Evolutionary conservation across 371 early-diverging fungal species (phyloP).

Genomic region (Mortierella sp.): DNA sequence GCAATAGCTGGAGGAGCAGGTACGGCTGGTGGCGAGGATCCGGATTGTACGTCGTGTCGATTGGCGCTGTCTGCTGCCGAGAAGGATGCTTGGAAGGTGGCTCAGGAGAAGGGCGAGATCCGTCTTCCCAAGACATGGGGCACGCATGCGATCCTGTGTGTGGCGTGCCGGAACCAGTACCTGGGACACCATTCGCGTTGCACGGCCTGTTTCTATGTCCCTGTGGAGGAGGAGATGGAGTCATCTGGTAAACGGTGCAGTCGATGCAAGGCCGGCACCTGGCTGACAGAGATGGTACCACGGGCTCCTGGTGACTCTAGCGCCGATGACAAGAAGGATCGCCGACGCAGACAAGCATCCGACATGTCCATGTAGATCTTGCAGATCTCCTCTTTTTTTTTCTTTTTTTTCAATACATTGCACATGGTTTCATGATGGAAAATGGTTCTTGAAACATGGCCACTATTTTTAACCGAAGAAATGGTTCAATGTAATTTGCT

Average conservation of each 20-base stretch:
- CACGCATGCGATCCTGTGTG: slow-evolving; percentile 43
- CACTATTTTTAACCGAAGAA: background rate
- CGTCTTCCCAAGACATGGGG: slow-evolving; percentile 53
- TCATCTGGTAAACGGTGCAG: slow-evolving; percentile 31
- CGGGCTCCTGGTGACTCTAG: background rate
- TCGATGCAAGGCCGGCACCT: slow-evolving; percentile 54
- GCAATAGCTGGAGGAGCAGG: slow-evolving; percentile 14
- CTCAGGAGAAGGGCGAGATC: slow-evolving; percentile 33
- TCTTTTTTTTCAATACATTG: background rate
- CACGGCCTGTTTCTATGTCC: slow-evolving; percentile 54
- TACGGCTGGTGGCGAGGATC: slow-evolving; percentile 25
- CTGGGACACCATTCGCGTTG: slow-evolving; percentile 48
- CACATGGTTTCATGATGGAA: background rate
- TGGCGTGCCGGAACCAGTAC: slow-evolving; percentile 41
- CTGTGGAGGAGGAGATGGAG: slow-evolving; percentile 41
- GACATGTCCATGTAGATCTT: slow-evolving; percentile 26
- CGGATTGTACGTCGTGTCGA: slow-evolving; percentile 53
- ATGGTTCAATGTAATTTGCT: background rate
- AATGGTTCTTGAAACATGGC: background rate
- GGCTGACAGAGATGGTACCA: slow-evolving; percentile 38
- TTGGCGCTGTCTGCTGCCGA: slow-evolving; percentile 40
- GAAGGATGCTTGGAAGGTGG: slow-evolving; percentile 38
- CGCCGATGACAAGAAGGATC: background rate
- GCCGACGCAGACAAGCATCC: slow-evolving; percentile 10
- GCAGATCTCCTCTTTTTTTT: too few relatives aligned